Percentiles rank a stretch among this genome's conserved stretches.
Evolutionary conservation across 1,284 basidiomycete genomes (phyloP).

Genomic region (Athelia psychrophila): DNA sequence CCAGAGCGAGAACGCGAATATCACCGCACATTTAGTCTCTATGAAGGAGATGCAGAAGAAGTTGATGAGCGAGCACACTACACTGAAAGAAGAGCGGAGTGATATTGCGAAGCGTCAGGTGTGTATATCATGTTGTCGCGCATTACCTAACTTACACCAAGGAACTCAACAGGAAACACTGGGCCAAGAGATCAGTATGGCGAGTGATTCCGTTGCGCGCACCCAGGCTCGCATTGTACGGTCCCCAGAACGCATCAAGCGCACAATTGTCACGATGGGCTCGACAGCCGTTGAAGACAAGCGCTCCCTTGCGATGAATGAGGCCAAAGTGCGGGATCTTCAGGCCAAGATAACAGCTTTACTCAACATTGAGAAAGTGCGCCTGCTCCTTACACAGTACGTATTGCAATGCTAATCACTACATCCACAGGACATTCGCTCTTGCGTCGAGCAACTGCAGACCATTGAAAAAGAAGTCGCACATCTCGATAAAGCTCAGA

Average conservation of each 20-base stretch:
- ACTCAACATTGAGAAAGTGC: conserved; percentile 71
- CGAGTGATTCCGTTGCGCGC: conserved; percentile 57
- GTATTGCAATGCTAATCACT: conserved; percentile 1
- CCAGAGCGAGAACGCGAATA: conserved; percentile 54
- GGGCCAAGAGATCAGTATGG: conserved; percentile 51
- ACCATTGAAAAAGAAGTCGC: conserved; percentile 68
- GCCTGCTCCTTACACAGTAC: conserved; percentile 1
- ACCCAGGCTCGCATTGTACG: conserved; percentile 77
- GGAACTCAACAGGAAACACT: conserved; percentile 47
- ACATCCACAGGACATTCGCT: conserved; percentile 54
- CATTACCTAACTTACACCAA: conserved; percentile 2
- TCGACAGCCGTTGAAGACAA: conserved; percentile 58
- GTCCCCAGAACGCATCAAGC: conserved; percentile 82
- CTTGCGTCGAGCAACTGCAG: conserved; percentile 68
- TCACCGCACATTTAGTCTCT: conserved; percentile 62
- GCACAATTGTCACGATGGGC: conserved; percentile 74
- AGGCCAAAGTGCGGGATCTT: conserved; percentile 73
- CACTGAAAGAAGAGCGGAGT: conserved; percentile 67
- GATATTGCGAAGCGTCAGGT: conserved; percentile 56
- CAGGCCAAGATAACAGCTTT: conserved; percentile 71
- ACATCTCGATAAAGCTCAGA: conserved; percentile 58
- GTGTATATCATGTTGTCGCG: conserved; percentile 4
- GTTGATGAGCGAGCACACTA: conserved; percentile 57
- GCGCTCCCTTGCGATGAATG: conserved; percentile 55
- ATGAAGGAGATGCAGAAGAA: conserved; percentile 65